These are phyloP conservation scores for Starmera quercuum DNA, from an alignment of 805 yeast species.

Conservation along the genomic window DNA sequence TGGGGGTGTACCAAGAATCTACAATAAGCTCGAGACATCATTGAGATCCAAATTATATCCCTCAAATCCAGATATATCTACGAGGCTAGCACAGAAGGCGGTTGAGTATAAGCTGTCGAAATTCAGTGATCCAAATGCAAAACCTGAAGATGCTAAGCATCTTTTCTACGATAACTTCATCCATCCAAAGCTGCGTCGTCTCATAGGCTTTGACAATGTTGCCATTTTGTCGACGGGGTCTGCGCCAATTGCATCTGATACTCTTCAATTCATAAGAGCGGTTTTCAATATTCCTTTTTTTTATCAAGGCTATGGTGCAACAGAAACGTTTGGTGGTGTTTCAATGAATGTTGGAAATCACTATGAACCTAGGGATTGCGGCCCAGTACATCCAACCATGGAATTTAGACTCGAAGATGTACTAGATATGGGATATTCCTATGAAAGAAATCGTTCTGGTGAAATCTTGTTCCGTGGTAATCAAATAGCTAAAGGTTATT, in stretches of 20 bases:
- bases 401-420: constrained; percentile 41
- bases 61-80: constrained; percentile 5
- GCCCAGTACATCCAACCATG: constrained; percentile 31
- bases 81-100: neutral
- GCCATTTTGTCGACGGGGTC: constrained; percentile 35
- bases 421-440: constrained; percentile 43
- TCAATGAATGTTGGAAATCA: constrained; percentile 28
- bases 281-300: constrained; percentile 37
- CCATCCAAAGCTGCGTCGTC: constrained; percentile 19
- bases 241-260: constrained; percentile 53
- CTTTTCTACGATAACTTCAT: constrained; percentile 27
- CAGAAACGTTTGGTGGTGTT: constrained; percentile 46
- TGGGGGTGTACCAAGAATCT: constrained; percentile 48
- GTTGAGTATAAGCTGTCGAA: neutral
- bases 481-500: constrained; percentile 28
- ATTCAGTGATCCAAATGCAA: neutral
- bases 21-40: constrained; percentile 42
- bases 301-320: constrained; percentile 46
- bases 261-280: constrained; percentile 46
- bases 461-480: constrained; percentile 49
- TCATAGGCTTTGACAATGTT: constrained; percentile 32
- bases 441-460: constrained; percentile 37
- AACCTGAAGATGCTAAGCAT: constrained; percentile 5
- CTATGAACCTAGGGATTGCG: constrained; percentile 28
- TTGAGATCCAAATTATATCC: constrained; percentile 31